These are phyloP conservation scores for Komagataella pastoris DNA, from an alignment of 805 yeast species.

Conservation along the genomic window DNA sequence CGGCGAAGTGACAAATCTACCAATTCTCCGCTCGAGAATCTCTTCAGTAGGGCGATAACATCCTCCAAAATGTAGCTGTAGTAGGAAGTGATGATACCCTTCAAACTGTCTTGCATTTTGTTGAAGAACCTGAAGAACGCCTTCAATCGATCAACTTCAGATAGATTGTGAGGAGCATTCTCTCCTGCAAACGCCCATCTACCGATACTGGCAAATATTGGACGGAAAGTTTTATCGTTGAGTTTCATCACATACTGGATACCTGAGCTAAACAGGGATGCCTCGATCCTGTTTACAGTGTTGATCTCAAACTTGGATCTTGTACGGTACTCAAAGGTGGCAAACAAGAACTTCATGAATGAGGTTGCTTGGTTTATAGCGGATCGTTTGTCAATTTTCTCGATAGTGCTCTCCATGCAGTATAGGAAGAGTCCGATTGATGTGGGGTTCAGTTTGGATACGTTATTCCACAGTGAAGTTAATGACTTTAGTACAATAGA, in stretches of 20 bases:
- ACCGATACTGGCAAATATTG: conserved; percentile 72
- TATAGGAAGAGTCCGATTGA: conserved; percentile 62
- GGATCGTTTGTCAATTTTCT: conserved; percentile 54
- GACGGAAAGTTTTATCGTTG: conserved; percentile 89
- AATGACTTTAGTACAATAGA: conserved; percentile 49
- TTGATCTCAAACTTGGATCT: conserved; percentile 49
- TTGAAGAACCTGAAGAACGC: conserved; percentile 82
- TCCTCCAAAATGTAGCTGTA: conserved; percentile 76
- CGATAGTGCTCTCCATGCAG: conserved; percentile 52
- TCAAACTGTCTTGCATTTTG: conserved; percentile 70
- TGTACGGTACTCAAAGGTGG: conserved; percentile 60
- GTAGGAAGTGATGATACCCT: conserved; percentile 79
- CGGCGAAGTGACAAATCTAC: conserved; percentile 48
- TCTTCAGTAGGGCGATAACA: conserved; percentile 40
- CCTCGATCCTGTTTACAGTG: conserved; percentile 70
- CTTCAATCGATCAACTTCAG: conserved; percentile 42
- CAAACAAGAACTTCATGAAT: conserved; percentile 56
- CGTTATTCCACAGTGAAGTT: conserved; percentile 46
- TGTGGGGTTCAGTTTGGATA: conserved; percentile 21
- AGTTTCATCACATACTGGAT: conserved; percentile 74
- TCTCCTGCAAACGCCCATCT: conserved; percentile 91
- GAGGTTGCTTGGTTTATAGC: conserved; percentile 58
- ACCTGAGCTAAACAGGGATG: conserved; percentile 60
- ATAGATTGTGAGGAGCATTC: conserved; percentile 34
- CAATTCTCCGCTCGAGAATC: conserved; percentile 29